Base-by-base conservation (phyloP, 352 stramenopile genomes). In the Thalassiosira hispida region DNA sequence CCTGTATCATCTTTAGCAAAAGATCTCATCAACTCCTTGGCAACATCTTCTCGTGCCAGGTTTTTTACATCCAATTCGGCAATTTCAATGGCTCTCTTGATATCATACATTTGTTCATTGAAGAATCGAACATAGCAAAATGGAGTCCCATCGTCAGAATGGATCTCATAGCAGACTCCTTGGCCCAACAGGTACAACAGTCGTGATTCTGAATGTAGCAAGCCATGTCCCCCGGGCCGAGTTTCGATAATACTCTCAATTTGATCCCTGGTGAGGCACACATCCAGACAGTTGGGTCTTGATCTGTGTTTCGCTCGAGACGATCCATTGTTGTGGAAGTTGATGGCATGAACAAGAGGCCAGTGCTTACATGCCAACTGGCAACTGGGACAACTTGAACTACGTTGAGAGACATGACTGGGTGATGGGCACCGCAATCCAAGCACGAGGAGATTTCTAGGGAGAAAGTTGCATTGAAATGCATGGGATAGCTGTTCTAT, bases 171-270 rank as follows among this genome's bases (percentile, higher is more conserved):
- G 16, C 40, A 18, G 9, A 40, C 67, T 20, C 66, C 66, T n/a
- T 27, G 20, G n/a, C 52, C 33, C 5, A 75, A 38, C 6, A 75
- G 53, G 14, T 56, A 2, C 11, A 75, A 18, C 33, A 75, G 35
- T 23, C 66, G 52, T 14, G 20, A 12, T 25, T 75, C 35, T 3
- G 66, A 67, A 59, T 18, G 40, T 18, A 75, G 66, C 8, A 75
- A 31, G 12, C 59, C 66, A 47, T 57, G 38, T 16, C 66, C 66
- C 33, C 66, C 66, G 31, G 52, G 53, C 25, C 66, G 66, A 44
- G 8, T 35, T 49, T 57, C 33, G 14, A 66, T 6, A 16, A 67
- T 66, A 35, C 42, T 59, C 9, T 67, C 66, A 2, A 75, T 38
- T 44, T 66, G 12, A 18, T 44, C 38, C 20, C 20, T 44, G 8